Evolutionary conservation across 73 alveolate genomes (phyloP).

Genomic region (Stentor coeruleus): DNA sequence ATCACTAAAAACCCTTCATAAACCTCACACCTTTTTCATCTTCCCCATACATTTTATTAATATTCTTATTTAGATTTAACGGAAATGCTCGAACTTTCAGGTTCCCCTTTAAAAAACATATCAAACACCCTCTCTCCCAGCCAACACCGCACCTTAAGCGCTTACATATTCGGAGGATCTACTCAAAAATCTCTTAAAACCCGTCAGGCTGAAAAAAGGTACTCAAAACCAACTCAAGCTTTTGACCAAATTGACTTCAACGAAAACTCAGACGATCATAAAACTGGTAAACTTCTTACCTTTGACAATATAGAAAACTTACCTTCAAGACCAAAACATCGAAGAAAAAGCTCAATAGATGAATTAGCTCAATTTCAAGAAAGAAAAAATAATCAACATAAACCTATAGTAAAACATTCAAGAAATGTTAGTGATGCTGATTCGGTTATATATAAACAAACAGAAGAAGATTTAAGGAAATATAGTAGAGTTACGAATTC

Average conservation of each 20-base stretch:
- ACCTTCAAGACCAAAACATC: no score
- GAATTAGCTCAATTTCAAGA: no score
- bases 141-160: slow-evolving; percentile 22
- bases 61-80: background rate
- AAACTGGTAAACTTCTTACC: background rate
- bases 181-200: background rate
- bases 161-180: background rate
- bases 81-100: background rate
- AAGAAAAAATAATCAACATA: no score
- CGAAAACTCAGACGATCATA: background rate
- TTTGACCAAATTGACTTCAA: slow-evolving; percentile 13
- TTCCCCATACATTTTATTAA: no score
- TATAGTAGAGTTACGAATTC: no score
- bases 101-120: background rate
- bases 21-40: no score
- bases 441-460: background rate
- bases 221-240: background rate
- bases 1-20: no score
- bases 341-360: no score
- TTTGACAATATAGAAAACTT: no score
- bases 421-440: slow-evolving; percentile 1
- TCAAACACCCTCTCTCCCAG: background rate
- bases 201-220: slow-evolving; percentile 9
- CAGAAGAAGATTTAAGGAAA: background rate
- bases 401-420: no score